phyloP scores from a whole-genome alignment of 805 yeast species.

The Candida coquimbonensis region DNA sequence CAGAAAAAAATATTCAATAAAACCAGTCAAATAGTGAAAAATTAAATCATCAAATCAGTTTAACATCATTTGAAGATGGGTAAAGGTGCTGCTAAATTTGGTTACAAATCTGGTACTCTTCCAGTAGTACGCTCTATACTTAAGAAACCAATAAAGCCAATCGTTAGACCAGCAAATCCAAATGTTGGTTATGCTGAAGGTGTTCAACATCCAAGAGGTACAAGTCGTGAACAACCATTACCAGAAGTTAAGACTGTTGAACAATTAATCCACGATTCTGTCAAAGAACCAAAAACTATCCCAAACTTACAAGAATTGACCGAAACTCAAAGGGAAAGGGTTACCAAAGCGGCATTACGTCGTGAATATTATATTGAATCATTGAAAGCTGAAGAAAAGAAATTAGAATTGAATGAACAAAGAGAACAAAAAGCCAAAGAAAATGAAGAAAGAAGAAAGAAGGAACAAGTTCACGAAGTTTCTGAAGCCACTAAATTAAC shows the following conservation, averaged over 20 bases:
- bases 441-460: constrained; percentile 23
- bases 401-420: constrained; percentile 28
- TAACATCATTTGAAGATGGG: constrained; percentile 29
- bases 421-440: constrained; percentile 22
- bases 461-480: constrained; percentile 32
- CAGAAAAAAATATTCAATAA: not conserved
- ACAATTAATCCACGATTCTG: constrained; percentile 49
- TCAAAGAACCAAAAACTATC: constrained; percentile 35
- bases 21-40: not conserved
- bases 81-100: constrained; percentile 38
- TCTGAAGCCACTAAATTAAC: constrained; percentile 55
- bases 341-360: constrained; percentile 53
- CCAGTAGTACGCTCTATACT: constrained; percentile 74
- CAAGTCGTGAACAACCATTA: constrained; percentile 47
- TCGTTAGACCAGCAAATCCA: constrained; percentile 38
- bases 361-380: constrained; percentile 64
- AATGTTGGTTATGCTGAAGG: constrained; percentile 68
- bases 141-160: constrained; percentile 44
- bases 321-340: constrained; percentile 23
- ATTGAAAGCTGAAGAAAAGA: constrained; percentile 28
- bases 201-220: constrained; percentile 58
- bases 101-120: constrained; percentile 69
- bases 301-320: constrained; percentile 18
- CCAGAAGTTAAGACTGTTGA: constrained; percentile 53
- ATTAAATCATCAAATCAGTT: not conserved